A percentile compares a stretch with the other conserved stretches of the same genome.
phyloP scores from a whole-genome alignment of 345 rosid species.

The Pseudoturritis turrita region DNA sequence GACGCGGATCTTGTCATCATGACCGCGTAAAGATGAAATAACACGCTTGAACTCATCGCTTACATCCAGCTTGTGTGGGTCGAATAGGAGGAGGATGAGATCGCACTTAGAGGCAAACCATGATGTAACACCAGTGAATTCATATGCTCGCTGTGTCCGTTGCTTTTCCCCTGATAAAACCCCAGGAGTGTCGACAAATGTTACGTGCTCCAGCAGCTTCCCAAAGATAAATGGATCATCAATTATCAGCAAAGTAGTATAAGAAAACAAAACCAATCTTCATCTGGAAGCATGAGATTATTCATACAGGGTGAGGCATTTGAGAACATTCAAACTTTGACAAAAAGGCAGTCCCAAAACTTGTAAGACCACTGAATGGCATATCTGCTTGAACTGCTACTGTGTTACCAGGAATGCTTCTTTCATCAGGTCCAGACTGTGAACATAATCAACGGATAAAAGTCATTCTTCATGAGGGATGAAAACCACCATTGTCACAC shows the following conservation, averaged over 20 bases:
- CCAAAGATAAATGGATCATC: conserved; percentile 11
- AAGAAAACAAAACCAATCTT: neutral
- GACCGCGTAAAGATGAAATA: conserved; percentile 87
- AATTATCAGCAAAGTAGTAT: conserved; percentile 14
- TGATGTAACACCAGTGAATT: conserved; percentile 88
- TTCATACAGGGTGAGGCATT: conserved; percentile 89
- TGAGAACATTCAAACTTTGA: conserved; percentile 96
- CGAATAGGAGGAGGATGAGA: conserved; percentile 91
- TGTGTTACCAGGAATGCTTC: conserved; percentile 97
- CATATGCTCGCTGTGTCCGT: conserved; percentile 82
- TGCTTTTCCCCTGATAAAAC: conserved; percentile 95
- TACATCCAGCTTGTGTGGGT: conserved; percentile 93
- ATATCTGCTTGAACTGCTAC: conserved; percentile 94
- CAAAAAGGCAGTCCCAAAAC: conserved; percentile 90
- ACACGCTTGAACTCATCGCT: conserved; percentile 98
- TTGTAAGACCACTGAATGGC: conserved; percentile 90
- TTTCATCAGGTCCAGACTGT: conserved; percentile 91
- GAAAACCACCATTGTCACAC: conserved; percentile 5
- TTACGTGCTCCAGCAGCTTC: conserved; percentile 88
- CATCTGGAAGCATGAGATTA: neutral
- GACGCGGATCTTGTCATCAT: conserved; percentile 94
- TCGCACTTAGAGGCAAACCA: conserved; percentile 99
- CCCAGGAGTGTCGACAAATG: conserved; percentile 95
- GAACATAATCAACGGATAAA: conserved; percentile 3
- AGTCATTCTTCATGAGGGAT: conserved; percentile 1